Base-by-base conservation (phyloP, 1,284 basidiomycete species). In the Cutaneotrichosporon spelunceum region DNA sequence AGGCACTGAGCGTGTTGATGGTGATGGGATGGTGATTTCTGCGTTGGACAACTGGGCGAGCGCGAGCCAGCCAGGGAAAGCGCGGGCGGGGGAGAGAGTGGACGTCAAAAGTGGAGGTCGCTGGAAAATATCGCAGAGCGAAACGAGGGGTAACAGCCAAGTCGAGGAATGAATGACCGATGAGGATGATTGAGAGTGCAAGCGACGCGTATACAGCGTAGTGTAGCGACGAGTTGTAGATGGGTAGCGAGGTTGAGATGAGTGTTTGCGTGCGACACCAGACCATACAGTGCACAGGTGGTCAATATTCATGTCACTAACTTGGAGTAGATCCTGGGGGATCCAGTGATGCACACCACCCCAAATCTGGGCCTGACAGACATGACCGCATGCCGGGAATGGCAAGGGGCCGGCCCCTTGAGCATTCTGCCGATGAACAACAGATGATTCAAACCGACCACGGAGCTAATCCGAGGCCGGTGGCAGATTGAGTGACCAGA, bases 81-180 rank as follows among this genome's bases (percentile, higher is more conserved):
- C 19, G 19, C 7, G 39, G 39, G 39, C 1, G 36, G 36, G 36
- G 9, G 36, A 9, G 44, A 21, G n/a, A 24, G 56, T 57, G 56
- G 56, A 57, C 56, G 26, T 29, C 24, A 27, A 49, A 58, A 27
- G 45, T 47, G 59, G 59, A 49, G 53, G 59, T 53, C 33, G 27
- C 8, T 33, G 39, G 39, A 42, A 42, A n/a, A 29, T n/a, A 44
- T 48, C 39, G 26, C 26, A 14, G 16, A 26, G 45, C 23, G 13
- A 4, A 26, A 24, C 23, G 11, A 24, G 45, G 45, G 23, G 14
- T 24, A 24, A 44, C 21, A 8, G 16, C 21, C 4, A 44, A 8
- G 44, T 45, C 23, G 10, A 47, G 45, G 10, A n/a, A 14, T 47
- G 23, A 47, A 24, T 24, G 24, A 11, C 23, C 11, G 24, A 26